Conservation (phyloP, 2,329 filamentous ascomycete genomes). For the Claviceps humidiphila region DNA sequence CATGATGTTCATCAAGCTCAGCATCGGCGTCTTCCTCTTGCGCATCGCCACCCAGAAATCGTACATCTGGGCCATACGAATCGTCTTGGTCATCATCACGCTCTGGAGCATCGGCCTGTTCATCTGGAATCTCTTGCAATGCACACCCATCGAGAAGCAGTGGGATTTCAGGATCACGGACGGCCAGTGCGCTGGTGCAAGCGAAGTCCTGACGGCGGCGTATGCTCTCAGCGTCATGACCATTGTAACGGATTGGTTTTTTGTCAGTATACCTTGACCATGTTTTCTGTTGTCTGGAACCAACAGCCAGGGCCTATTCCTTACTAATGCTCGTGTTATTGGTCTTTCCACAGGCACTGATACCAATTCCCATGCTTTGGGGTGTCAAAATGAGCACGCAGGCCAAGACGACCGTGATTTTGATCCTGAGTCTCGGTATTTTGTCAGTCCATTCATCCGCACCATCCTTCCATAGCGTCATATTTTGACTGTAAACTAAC, state of each 20-base stretch:
- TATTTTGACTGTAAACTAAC: neutral
- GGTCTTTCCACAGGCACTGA: conserved; percentile 25
- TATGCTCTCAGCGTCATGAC: conserved; percentile 40
- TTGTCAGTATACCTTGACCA: conserved; percentile 19
- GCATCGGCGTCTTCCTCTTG: conserved; percentile 39
- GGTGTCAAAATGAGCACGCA: conserved; percentile 38
- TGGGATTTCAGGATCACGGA: conserved; percentile 37
- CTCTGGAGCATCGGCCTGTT: conserved; percentile 35
- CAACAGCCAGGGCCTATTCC: neutral
- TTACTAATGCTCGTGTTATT: neutral
- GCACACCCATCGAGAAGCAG: conserved; percentile 34
- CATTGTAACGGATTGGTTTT: conserved; percentile 41
- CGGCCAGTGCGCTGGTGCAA: conserved; percentile 28
- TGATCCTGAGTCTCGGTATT: conserved; percentile 35
- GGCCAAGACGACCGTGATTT: conserved; percentile 37
- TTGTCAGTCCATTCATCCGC: conserved; percentile 18
- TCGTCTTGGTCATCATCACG: conserved; percentile 31
- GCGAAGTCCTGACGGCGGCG: conserved; percentile 32
- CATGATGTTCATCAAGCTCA: conserved; percentile 45
- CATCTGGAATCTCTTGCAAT: conserved; percentile 40
- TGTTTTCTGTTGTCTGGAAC: neutral
- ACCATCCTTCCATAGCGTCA: neutral
- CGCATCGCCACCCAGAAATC: conserved; percentile 30
- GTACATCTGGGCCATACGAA: conserved; percentile 35
- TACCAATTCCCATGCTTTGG: conserved; percentile 43